phyloP scores from a whole-genome alignment of 1,284 basidiomycete species.

The Trichosporon asahii region DNA sequence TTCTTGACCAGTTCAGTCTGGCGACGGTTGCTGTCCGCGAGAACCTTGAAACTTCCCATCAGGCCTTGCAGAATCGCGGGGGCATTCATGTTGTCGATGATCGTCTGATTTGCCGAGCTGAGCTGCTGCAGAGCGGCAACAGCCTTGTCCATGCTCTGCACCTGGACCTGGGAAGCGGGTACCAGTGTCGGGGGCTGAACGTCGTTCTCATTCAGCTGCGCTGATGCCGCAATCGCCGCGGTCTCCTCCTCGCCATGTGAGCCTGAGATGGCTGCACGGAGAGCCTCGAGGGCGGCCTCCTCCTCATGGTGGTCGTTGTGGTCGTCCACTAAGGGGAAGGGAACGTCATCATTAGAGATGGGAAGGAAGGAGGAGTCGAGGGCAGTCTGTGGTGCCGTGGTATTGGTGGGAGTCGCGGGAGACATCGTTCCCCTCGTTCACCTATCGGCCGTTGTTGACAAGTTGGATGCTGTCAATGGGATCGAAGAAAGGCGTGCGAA shows the following conservation, averaged over 20 bases:
- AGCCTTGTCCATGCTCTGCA: conserved; percentile 27
- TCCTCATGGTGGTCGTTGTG: conserved; percentile 24
- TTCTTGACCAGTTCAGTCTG: conserved; percentile 37
- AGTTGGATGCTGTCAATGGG: conserved; percentile 1
- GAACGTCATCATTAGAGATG: conserved; percentile 20
- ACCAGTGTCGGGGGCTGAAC: conserved; percentile 20
- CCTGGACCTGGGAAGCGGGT: conserved; percentile 23
- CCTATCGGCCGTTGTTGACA: conserved; percentile 11
- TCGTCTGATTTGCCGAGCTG: conserved; percentile 24
- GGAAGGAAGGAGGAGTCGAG: conserved; percentile 20
- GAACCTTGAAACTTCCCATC: conserved; percentile 32
- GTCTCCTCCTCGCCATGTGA: conserved; percentile 12
- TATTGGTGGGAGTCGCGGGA: conserved; percentile 8
- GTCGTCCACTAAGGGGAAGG: conserved; percentile 24
- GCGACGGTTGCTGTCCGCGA: conserved; percentile 36
- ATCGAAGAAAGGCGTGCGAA: conserved; percentile 21
- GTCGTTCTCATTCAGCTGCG: conserved; percentile 7
- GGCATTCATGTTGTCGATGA: conserved; percentile 37
- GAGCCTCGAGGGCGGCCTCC: conserved; percentile 38
- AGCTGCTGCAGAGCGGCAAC: conserved; percentile 30
- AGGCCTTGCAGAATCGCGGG: conserved; percentile 32
- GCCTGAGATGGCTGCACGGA: conserved; percentile 34
- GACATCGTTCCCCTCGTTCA: conserved; percentile 2
- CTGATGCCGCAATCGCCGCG: background rate
- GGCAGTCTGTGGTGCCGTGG: conserved; percentile 3